phyloP scores from a whole-genome alignment of 768 basidiomycete species.

The Xerocomellus amylosporus region DNA sequence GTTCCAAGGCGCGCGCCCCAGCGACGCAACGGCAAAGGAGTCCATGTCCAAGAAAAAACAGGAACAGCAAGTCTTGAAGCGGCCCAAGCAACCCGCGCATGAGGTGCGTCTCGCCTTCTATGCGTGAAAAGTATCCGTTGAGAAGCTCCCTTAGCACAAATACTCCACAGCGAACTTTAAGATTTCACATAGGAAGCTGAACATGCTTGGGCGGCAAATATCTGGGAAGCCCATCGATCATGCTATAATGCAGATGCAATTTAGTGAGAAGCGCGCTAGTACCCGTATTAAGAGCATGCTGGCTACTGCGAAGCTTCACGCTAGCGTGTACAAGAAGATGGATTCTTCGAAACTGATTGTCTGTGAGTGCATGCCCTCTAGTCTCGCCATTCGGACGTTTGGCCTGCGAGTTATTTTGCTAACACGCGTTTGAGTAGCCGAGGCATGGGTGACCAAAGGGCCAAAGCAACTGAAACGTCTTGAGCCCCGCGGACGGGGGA shows the following conservation, averaged over 20 bases:
- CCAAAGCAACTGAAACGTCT: slow-evolving; percentile 57
- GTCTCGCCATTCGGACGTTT: neutral
- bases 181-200: slow-evolving; percentile 90
- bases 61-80: slow-evolving; percentile 9
- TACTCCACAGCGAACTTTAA: slow-evolving; percentile 92
- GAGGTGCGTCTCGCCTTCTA: slow-evolving; percentile 20
- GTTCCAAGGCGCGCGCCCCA: slow-evolving; percentile 40
- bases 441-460: slow-evolving; percentile 94
- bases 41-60: slow-evolving; percentile 18
- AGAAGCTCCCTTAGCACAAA: slow-evolving; percentile 64
- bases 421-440: slow-evolving; percentile 48
- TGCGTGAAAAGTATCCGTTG: neutral
- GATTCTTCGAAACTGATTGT: slow-evolving; percentile 72
- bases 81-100: slow-evolving; percentile 26
- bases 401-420: neutral
- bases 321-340: slow-evolving; percentile 72
- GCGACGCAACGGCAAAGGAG: slow-evolving; percentile 17
- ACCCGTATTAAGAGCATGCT: slow-evolving; percentile 86
- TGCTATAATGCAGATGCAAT: slow-evolving; percentile 96
- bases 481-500: slow-evolving; percentile 83
- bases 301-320: slow-evolving; percentile 82
- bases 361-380: slow-evolving; percentile 48
- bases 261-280: slow-evolving; percentile 90
- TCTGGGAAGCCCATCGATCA: slow-evolving; percentile 89
- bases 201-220: slow-evolving; percentile 83